phyloP scores from a whole-genome alignment of 2,329 filamentous ascomycete species.

The Penicillium sp. region DNA sequence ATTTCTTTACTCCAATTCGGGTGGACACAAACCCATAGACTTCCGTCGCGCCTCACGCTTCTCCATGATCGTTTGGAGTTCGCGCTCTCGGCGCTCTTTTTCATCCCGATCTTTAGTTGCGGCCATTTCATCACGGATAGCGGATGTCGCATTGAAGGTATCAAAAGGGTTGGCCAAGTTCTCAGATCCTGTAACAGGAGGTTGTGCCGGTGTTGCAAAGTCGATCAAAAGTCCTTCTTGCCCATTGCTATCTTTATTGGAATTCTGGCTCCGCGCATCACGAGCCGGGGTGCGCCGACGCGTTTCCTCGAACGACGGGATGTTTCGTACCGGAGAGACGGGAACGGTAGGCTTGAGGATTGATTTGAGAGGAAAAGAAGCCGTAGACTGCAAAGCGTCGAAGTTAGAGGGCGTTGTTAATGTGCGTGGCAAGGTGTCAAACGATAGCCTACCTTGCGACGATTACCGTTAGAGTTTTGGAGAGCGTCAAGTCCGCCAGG shows the following conservation, averaged over 20 bases:
- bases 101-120: constrained; percentile 67
- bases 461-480: constrained; percentile 69
- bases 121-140: constrained; percentile 51
- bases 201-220: constrained; percentile 39
- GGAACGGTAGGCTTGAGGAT: constrained; percentile 77
- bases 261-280: constrained; percentile 21
- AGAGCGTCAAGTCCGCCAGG: constrained; percentile 83
- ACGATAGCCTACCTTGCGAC: constrained; percentile 63
- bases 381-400: constrained; percentile 35
- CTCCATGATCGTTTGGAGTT: constrained; percentile 60
- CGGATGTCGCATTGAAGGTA: constrained; percentile 39
- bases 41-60: constrained; percentile 85
- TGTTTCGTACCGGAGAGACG: constrained; percentile 60
- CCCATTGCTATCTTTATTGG: constrained; percentile 10
- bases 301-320: constrained; percentile 57
- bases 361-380: constrained; percentile 53
- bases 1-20: background rate
- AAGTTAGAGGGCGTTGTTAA: constrained; percentile 4
- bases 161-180: constrained; percentile 48
- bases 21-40: constrained; percentile 59
- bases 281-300: constrained; percentile 39
- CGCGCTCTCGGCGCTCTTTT: constrained; percentile 55
- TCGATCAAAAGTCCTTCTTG: constrained; percentile 41
- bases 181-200: constrained; percentile 34
- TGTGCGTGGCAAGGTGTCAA: background rate